These are phyloP conservation scores for Gossypium herbaceum DNA, from an alignment of 345 rosid species.

Conservation along the genomic window DNA sequence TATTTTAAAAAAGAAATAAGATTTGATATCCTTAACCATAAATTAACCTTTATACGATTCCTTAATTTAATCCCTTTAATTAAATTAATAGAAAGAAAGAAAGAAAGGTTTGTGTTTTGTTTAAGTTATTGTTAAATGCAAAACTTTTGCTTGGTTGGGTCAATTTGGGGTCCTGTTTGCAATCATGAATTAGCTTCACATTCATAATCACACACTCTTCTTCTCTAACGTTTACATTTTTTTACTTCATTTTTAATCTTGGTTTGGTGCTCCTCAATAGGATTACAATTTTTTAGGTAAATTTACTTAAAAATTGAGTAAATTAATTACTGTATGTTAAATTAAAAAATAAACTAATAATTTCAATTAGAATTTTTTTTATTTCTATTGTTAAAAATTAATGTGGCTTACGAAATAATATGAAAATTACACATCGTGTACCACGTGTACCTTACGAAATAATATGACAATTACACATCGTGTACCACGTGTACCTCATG, in stretches of 20 bases:
- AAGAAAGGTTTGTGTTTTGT: neutral
- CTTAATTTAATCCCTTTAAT: slow-evolving; percentile 14
- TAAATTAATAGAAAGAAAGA: neutral
- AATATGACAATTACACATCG: too few species aligned
- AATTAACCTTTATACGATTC: neutral
- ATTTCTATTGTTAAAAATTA: too few species aligned
- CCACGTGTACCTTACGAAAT: too few species aligned
- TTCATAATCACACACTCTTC: slow-evolving; percentile 44
- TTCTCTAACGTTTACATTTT: slow-evolving; percentile 22
- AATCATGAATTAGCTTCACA: slow-evolving; percentile 42
- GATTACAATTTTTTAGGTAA: too few species aligned
- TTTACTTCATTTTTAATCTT: neutral
- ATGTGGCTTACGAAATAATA: too few species aligned
- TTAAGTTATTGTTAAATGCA: neutral
- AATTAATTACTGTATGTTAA: too few species aligned
- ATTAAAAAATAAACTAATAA: too few species aligned
- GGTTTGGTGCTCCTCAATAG: neutral
- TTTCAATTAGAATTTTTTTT: too few species aligned
- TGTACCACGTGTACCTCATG: too few species aligned
- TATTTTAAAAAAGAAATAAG: neutral
- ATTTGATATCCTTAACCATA: neutral
- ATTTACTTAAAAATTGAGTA: too few species aligned
- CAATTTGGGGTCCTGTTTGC: slow-evolving; percentile 22
- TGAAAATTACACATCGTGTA: too few species aligned
- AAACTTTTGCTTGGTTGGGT: slow-evolving; percentile 23